These are phyloP conservation scores for Kwoniella shivajii DNA, from an alignment of 1,284 basidiomycete species.

Conservation along the genomic window DNA sequence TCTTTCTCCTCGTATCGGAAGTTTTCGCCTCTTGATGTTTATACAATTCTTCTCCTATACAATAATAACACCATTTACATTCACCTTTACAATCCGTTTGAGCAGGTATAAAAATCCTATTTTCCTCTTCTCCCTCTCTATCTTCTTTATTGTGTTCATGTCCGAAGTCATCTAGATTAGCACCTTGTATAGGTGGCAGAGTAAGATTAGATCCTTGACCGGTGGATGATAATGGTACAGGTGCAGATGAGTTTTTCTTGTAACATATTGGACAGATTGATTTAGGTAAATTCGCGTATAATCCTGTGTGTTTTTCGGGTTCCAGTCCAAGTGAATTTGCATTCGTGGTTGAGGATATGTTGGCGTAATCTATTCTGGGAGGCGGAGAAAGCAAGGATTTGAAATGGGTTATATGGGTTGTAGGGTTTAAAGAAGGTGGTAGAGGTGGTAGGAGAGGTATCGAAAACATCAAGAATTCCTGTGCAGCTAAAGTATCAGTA, in stretches of 20 bases:
- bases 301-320: constrained; percentile 37
- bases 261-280: constrained; percentile 56
- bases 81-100: constrained; percentile 59
- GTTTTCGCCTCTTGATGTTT: constrained; percentile 22
- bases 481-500: too few relatives aligned
- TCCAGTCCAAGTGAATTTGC: background rate
- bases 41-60: constrained; percentile 77
- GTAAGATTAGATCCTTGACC: constrained; percentile 27
- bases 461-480: constrained; percentile 95
- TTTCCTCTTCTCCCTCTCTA: constrained; percentile 36
- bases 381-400: constrained; percentile 29
- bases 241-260: constrained; percentile 28
- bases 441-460: constrained; percentile 77
- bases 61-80: constrained; percentile 85
- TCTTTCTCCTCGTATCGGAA: background rate
- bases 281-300: constrained; percentile 44
- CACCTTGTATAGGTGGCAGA: constrained; percentile 26
- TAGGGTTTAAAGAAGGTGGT: constrained; percentile 59
- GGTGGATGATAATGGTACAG: constrained; percentile 31
- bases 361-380: constrained; percentile 33
- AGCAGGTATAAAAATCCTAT: constrained; percentile 48
- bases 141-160: too few relatives aligned
- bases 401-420: constrained; percentile 52
- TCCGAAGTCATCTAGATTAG: constrained; percentile 1
- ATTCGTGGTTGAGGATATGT: constrained; percentile 18